Evolutionary conservation across 2,329 filamentous ascomycete species (phyloP).

Genomic region (Aspergillus chevalieri): DNA sequence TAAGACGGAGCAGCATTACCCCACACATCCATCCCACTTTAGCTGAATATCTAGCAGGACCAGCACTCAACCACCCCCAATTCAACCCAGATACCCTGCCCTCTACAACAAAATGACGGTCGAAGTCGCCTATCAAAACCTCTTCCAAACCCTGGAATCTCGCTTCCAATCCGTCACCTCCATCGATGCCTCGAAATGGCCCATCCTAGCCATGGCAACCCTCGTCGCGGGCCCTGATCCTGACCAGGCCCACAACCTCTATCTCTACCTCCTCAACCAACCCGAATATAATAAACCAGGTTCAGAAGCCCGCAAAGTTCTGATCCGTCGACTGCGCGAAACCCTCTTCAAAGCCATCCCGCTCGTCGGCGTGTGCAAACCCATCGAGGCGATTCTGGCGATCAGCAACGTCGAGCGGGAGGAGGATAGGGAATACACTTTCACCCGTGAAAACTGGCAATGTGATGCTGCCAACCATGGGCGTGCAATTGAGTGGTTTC

Average conservation of each 20-base stretch:
- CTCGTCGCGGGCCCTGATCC: constrained; percentile 49
- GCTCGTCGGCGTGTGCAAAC: constrained; percentile 58
- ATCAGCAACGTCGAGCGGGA: constrained; percentile 47
- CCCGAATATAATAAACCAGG: constrained; percentile 33
- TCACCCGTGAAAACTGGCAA: constrained; percentile 53
- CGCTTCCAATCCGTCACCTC: constrained; percentile 19
- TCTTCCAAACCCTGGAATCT: constrained; percentile 24
- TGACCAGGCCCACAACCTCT: constrained; percentile 48
- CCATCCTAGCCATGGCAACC: constrained; percentile 36
- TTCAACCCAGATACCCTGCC: no score
- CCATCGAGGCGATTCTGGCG: constrained; percentile 54
- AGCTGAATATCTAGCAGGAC: no score
- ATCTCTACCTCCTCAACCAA: constrained; percentile 49
- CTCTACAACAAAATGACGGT: not conserved
- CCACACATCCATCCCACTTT: no score
- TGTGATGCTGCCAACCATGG: constrained; percentile 50
- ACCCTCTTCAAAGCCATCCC: constrained; percentile 53
- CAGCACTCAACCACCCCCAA: no score
- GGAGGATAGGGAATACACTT: constrained; percentile 54
- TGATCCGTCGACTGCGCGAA: constrained; percentile 45
- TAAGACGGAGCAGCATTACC: no score
- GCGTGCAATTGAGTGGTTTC: constrained; percentile 52
- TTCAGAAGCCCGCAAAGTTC: constrained; percentile 24
- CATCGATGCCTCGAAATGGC: constrained; percentile 25
- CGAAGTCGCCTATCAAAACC: constrained; percentile 8